These are phyloP conservation scores for Pistacia vera DNA, from an alignment of 345 rosid genomes.

Conservation along the genomic window DNA sequence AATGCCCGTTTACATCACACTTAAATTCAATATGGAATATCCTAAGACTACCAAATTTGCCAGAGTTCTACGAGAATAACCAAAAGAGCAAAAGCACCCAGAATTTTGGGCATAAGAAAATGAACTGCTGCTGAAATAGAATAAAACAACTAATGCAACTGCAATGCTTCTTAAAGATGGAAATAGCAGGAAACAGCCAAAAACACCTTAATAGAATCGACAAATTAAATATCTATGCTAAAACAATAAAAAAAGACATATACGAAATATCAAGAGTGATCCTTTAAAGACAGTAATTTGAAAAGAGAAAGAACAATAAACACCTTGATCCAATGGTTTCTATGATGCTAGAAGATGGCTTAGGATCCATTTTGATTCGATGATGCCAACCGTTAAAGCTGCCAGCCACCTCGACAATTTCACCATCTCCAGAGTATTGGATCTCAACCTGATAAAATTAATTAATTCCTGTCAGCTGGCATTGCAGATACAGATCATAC, in stretches of 20 bases:
- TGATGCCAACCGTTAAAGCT: slow-evolving; percentile 98
- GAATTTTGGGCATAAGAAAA: neutral
- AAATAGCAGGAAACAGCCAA: neutral
- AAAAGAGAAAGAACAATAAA: slow-evolving; percentile 5
- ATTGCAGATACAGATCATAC: neutral
- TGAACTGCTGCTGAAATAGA: slow-evolving; percentile 2
- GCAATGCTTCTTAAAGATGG: neutral
- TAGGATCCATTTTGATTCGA: slow-evolving; percentile 73
- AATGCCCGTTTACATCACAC: neutral
- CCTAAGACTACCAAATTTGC: neutral
- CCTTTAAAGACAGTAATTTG: neutral
- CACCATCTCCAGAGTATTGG: slow-evolving; percentile 73
- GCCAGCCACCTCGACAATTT: slow-evolving; percentile 88
- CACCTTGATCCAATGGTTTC: slow-evolving; percentile 52
- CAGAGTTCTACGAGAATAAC: neutral
- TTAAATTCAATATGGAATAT: neutral
- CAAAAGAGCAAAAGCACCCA: neutral
- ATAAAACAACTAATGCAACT: neutral
- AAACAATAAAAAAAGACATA: neutral
- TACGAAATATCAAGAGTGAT: neutral
- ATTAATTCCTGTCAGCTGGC: neutral
- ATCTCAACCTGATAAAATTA: slow-evolving; percentile 61
- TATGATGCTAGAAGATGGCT: slow-evolving; percentile 39
- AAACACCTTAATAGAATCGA: neutral
- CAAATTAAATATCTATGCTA: neutral